phyloP scores from a whole-genome alignment of 2,329 filamentous ascomycete species.

The Aschersonia sp. region DNA sequence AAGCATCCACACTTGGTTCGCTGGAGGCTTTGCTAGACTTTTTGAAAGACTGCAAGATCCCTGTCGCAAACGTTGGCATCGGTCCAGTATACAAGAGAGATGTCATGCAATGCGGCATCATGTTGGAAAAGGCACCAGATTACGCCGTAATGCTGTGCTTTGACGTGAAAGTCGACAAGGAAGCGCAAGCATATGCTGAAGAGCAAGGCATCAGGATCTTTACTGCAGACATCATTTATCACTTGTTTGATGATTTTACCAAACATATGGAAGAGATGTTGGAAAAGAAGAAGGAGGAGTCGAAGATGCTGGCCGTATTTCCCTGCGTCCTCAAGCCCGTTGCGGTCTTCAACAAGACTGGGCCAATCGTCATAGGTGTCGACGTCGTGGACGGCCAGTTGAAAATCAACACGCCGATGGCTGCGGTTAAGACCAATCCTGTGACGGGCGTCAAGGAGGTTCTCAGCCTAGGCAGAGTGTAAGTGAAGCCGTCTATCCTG shows the following conservation, averaged over 20 bases:
- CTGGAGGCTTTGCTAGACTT: constrained; percentile 94
- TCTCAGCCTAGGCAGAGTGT: constrained; percentile 81
- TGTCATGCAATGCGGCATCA: constrained; percentile 86
- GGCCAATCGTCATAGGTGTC: constrained; percentile 86
- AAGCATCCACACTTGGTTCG: constrained; percentile 93
- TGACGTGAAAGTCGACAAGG: constrained; percentile 98
- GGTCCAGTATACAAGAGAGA: constrained; percentile 97
- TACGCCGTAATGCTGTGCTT: constrained; percentile 99
- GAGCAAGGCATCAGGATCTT: constrained; percentile 96
- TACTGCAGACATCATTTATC: constrained; percentile 97
- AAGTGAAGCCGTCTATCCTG: constrained; percentile 24
- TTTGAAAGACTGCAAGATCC: constrained; percentile 90
- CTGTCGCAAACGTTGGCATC: constrained; percentile 92
- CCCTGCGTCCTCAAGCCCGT: constrained; percentile 83
- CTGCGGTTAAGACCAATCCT: constrained; percentile 69
- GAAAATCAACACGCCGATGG: constrained; percentile 76
- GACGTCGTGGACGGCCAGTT: constrained; percentile 89
- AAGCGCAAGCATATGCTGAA: constrained; percentile 79
- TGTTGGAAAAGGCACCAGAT: constrained; percentile 91
- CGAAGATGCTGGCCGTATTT: constrained; percentile 91
- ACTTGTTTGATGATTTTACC: constrained; percentile 92
- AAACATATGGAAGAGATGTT: constrained; percentile 80
- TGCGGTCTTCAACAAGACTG: constrained; percentile 96
- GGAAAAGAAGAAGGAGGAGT: constrained; percentile 91
- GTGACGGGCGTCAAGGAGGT: constrained; percentile 73